Percentiles rank a stretch among this genome's conserved stretches.
These are phyloP conservation scores for Globisporangium parvum DNA, from an alignment of 352 stramenopile genomes.

Conservation along the genomic window DNA sequence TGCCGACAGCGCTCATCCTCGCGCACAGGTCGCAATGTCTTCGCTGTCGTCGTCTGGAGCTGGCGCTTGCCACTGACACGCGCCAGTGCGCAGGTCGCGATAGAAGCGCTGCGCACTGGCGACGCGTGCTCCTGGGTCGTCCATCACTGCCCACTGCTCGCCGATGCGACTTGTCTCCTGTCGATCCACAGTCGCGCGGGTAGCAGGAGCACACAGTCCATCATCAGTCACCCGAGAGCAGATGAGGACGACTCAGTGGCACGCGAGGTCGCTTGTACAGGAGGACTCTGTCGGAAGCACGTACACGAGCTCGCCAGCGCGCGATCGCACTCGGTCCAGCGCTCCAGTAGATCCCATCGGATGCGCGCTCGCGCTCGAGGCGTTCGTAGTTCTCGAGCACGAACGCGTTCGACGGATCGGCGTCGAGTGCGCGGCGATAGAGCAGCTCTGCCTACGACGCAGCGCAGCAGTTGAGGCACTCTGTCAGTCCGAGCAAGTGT, in stretches of 20 bases:
- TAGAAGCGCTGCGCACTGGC: constrained; percentile 37
- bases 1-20: too few relatives aligned
- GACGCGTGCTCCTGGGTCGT: constrained; percentile 23
- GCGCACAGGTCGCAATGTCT: not conserved
- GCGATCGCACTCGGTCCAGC: constrained; percentile 47
- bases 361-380: constrained; percentile 42
- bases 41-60: not conserved
- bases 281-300: constrained; percentile 10
- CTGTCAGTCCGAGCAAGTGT: not conserved
- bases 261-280: not conserved
- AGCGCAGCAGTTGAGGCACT: not conserved
- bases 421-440: constrained; percentile 56
- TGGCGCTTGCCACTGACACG: constrained; percentile 30
- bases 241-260: not conserved
- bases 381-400: constrained; percentile 58
- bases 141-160: constrained; percentile 37
- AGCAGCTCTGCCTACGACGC: constrained; percentile 41
- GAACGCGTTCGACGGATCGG: constrained; percentile 36
- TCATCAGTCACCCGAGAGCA: not conserved
- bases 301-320: constrained; percentile 30
- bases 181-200: not conserved
- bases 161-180: constrained; percentile 2
- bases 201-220: not conserved
- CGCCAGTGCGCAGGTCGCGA: constrained; percentile 26
- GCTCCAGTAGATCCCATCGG: constrained; percentile 38